Evolutionary conservation across 768 basidiomycete genomes (phyloP).

Genomic region (Clitopilus passeckerianus): DNA sequence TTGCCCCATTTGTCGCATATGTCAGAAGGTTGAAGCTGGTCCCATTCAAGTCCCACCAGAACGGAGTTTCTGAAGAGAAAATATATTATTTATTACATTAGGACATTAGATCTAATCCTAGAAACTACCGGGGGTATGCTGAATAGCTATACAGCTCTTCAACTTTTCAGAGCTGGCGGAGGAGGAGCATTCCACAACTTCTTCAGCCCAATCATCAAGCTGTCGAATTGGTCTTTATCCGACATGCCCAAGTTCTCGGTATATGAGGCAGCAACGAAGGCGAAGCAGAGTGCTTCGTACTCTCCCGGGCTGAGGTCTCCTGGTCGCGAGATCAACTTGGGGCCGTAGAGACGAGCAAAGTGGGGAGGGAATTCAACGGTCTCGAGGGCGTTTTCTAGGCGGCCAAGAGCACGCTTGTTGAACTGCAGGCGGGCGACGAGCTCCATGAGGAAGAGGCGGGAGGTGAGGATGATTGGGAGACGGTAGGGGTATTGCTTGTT

Average conservation of each 20-base stretch:
- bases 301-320: slow-evolving; percentile 2
- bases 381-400: neutral
- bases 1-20: neutral
- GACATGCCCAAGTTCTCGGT: neutral
- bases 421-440: neutral
- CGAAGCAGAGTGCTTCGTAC: slow-evolving; percentile 1
- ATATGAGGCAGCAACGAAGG: neutral
- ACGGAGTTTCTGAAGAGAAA: neutral
- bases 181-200: slow-evolving; percentile 4
- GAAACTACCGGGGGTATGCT: neutral
- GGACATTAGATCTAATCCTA: neutral
- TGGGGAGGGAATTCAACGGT: neutral
- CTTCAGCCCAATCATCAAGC: neutral
- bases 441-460: slow-evolving; percentile 3
- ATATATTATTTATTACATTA: neutral
- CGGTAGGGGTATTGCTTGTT: slow-evolving; percentile 1
- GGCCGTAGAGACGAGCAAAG: slow-evolving; percentile 1
- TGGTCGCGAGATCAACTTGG: slow-evolving; percentile 1
- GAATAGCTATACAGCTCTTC: neutral
- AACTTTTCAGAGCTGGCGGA: neutral
- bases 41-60: too few relatives aligned
- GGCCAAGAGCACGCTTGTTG: neutral
- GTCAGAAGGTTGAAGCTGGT: too few relatives aligned
- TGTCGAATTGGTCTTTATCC: neutral
- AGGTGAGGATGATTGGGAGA: neutral